Evolutionary conservation across 305 asterid genomes (phyloP).

Genomic region (Caryopteris hybrid): DNA sequence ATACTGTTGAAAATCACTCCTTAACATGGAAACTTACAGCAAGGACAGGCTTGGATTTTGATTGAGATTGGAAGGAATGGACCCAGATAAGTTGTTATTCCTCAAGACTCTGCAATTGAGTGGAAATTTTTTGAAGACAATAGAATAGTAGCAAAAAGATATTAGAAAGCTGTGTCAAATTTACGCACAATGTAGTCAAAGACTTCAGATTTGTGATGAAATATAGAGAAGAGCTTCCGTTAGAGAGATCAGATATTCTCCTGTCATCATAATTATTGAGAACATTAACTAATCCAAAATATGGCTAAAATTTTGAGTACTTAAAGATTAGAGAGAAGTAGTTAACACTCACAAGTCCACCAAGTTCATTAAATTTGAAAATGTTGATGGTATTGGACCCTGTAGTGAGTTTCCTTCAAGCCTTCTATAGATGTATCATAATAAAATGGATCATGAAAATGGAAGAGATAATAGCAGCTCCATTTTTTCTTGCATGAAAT

Average conservation of each 20-base stretch:
- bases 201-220: slow-evolving; percentile 41
- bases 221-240: slow-evolving; percentile 51
- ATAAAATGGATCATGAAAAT: neutral
- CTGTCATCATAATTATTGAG: slow-evolving; percentile 23
- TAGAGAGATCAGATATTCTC: slow-evolving; percentile 63
- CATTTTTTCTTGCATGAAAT: neutral
- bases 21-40: slow-evolving; percentile 42
- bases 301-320: too few species aligned
- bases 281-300: neutral
- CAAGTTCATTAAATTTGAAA: slow-evolving; percentile 51
- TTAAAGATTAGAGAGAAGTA: neutral
- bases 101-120: slow-evolving; percentile 38
- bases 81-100: slow-evolving; percentile 55
- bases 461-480: neutral
- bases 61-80: slow-evolving; percentile 43
- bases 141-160: neutral
- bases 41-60: slow-evolving; percentile 30
- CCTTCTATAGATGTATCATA: slow-evolving; percentile 39
- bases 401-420: slow-evolving; percentile 59
- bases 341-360: slow-evolving; percentile 40
- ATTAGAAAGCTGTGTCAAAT: neutral
- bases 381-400: slow-evolving; percentile 63
- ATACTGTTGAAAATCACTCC: neutral
- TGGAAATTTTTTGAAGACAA: neutral
- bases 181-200: slow-evolving; percentile 50